Evolutionary conservation across 1,139 yeast genomes (phyloP).

Genomic region (Kazachstania sp.): DNA sequence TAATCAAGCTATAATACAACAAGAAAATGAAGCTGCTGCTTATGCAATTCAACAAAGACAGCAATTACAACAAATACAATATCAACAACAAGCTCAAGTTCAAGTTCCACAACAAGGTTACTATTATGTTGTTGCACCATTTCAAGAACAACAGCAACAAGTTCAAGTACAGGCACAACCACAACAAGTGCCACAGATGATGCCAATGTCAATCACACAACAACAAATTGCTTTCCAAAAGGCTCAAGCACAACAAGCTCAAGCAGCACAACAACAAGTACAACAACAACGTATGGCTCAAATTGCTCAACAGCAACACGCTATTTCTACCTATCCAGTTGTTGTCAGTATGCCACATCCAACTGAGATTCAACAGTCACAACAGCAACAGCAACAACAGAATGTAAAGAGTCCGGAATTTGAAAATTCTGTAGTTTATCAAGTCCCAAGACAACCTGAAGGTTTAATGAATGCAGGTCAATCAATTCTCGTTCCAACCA

Average conservation of each 20-base stretch:
- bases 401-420: background rate
- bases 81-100: background rate
- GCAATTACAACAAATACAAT: background rate
- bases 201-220: background rate
- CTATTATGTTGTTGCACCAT: background rate
- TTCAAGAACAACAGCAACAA: constrained; percentile 3
- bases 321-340: background rate
- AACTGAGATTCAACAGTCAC: background rate
- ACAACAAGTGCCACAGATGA: background rate
- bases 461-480: background rate
- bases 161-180: background rate
- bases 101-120: constrained; percentile 1
- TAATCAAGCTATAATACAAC: background rate
- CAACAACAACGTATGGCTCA: background rate
- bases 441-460: background rate
- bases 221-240: background rate
- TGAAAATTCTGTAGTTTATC: background rate
- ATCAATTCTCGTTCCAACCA: background rate
- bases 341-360: background rate
- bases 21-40: background rate
- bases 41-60: background rate
- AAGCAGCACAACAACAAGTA: background rate
- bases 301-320: background rate
- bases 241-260: background rate
- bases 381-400: background rate